These are phyloP conservation scores for Omphalotus olearius DNA, from an alignment of 1,284 basidiomycete species.

Conservation along the genomic window DNA sequence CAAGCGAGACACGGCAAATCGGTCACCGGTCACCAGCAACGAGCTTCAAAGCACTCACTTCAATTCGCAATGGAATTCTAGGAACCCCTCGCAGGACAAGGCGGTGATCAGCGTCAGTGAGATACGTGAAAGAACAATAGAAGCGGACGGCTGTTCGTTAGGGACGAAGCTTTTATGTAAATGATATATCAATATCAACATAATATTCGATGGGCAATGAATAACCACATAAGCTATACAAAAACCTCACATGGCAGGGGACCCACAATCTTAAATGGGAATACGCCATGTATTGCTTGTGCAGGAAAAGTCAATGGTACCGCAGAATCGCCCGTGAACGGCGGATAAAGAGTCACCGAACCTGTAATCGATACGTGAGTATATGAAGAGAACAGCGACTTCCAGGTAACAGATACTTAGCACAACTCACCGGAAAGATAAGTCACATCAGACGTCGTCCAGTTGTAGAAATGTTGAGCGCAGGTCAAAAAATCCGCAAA, in stretches of 20 bases:
- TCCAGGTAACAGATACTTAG: neutral
- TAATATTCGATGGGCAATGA: neutral
- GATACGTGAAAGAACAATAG: no score
- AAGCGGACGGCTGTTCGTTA: no score
- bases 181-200: neutral
- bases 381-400: no score
- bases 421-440: neutral
- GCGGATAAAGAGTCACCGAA: slow-evolving; percentile 8
- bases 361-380: neutral
- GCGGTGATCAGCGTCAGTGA: no score
- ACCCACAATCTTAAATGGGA: slow-evolving; percentile 8
- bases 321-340: slow-evolving; percentile 2
- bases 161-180: no score
- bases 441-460: slow-evolving; percentile 2
- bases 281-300: slow-evolving; percentile 8
- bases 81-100: no score
- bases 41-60: no score
- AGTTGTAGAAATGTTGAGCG: slow-evolving; percentile 9
- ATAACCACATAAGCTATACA: neutral
- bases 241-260: neutral
- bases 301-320: slow-evolving; percentile 2
- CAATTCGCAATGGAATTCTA: no score
- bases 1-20: no score
- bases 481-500: slow-evolving; percentile 7
- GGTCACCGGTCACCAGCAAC: no score